Evolutionary conservation across 345 rosid species (phyloP).

Genomic region (Turritis glabra): DNA sequence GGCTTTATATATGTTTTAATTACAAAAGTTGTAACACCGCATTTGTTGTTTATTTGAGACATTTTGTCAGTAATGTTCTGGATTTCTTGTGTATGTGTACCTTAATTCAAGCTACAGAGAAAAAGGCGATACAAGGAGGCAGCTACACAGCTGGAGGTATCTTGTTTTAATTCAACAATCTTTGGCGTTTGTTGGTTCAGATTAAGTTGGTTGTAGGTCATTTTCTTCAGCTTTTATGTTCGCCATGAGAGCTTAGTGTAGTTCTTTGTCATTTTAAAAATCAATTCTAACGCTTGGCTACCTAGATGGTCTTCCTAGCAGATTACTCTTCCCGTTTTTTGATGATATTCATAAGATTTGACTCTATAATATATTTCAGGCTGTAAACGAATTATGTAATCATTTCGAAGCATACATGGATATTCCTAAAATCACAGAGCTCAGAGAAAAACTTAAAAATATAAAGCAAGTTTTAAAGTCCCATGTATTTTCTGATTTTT

Average conservation of each 20-base stretch:
- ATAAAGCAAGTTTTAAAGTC: not conserved
- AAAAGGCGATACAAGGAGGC: slow-evolving; percentile 91
- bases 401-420: slow-evolving; percentile 43
- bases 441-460: not conserved
- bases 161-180: not conserved
- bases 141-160: slow-evolving; percentile 94
- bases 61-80: too few species aligned
- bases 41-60: too few species aligned
- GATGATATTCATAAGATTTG: not conserved
- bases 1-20: not conserved
- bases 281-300: not conserved
- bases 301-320: not conserved
- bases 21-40: not conserved
- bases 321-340: not conserved
- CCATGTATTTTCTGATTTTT: not conserved
- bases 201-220: not conserved
- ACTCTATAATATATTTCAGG: not conserved
- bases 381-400: not conserved
- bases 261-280: slow-evolving; percentile 9
- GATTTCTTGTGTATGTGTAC: too few species aligned
- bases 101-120: too few species aligned
- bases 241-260: not conserved
- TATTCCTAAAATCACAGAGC: slow-evolving; percentile 52
- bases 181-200: slow-evolving; percentile 13
- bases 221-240: slow-evolving; percentile 1